Base-by-base conservation (phyloP, 73 alveolate species). In the Paraurostyla sp. region DNA sequence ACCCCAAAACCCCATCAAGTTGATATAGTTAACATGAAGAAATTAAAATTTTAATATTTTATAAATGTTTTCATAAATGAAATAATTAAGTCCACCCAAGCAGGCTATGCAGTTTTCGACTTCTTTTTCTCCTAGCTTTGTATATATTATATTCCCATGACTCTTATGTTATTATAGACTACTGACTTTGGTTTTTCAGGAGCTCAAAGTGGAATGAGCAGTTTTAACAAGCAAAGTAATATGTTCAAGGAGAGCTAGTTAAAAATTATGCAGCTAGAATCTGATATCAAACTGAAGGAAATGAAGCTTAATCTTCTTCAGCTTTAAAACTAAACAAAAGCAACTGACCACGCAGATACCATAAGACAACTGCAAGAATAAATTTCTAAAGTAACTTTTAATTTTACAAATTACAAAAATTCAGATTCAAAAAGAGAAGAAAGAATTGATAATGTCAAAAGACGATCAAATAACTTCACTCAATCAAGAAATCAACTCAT, bases 231-330 rank as follows among this genome's bases (percentile, higher is more conserved):
- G 71, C 86, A 73, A 56, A 73, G 71, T 38, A 43, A 43, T 16
- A 73, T 73, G 86, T 43, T 73, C 50, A 78, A 78, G 78, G 89
- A 78, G 62, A 51, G 78, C 32, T 54, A 78, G 25, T 32, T 78
- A 32, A 78, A 78, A 54, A 78, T 78, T 20, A 78, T 51, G 89
- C 80, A 78, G 32, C 32, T 78, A 78, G 89, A 78, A 36, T 78
- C 89, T 54, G 89, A 78, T 78, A 78, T 78, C 40, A 78, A 78
- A 41, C 62, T 78, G 43, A 78, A 78, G 46, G 89, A 78, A 36
- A 78, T 78, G 89, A 78, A 78, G 33, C 49, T 78, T 7, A 40
- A 54, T n/a, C 23, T 78, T 29, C 48, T 78, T 7, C 71, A 78
- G 50, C 50, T 51, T 25, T 36, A 78, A 36, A 51, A 40, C 50